Evolutionary conservation across 2,329 filamentous ascomycete species (phyloP).

Genomic region (Cladosporium austrohemisphaericum): DNA sequence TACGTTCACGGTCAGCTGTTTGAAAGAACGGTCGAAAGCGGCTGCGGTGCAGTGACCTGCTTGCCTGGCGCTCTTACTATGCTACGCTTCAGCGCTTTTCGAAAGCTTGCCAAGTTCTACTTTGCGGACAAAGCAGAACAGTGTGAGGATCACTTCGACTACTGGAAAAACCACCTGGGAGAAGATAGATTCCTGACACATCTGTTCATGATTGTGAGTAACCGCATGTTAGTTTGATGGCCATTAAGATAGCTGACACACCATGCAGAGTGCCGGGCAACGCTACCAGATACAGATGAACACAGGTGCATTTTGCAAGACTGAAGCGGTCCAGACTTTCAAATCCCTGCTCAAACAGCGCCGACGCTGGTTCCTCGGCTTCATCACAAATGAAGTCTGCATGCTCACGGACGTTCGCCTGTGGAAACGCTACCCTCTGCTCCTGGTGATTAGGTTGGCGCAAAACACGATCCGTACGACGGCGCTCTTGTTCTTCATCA

Average conservation of each 20-base stretch:
- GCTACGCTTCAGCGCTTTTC: slow-evolving; percentile 91
- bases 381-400: slow-evolving; percentile 96
- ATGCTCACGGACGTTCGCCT: slow-evolving; percentile 94
- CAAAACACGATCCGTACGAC: slow-evolving; percentile 96
- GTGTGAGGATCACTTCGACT: slow-evolving; percentile 94
- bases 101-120: slow-evolving; percentile 96
- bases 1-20: slow-evolving; percentile 97
- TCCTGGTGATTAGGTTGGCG: slow-evolving; percentile 84
- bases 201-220: slow-evolving; percentile 86
- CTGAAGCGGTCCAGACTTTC: slow-evolving; percentile 89
- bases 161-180: slow-evolving; percentile 89
- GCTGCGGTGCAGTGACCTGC: slow-evolving; percentile 90
- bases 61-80: slow-evolving; percentile 93
- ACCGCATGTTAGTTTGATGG: not conserved
- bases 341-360: slow-evolving; percentile 85
- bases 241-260: not conserved
- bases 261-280: slow-evolving; percentile 61
- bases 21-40: slow-evolving; percentile 91
- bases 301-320: slow-evolving; percentile 96
- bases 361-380: slow-evolving; percentile 84
- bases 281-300: slow-evolving; percentile 97
- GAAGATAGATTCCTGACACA: slow-evolving; percentile 97
- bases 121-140: slow-evolving; percentile 96
- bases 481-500: slow-evolving; percentile 88
- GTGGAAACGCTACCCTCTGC: slow-evolving; percentile 84